A percentile compares a stretch with the other conserved stretches of the same genome.
These are phyloP conservation scores for Macroventuria anomochaeta DNA, from an alignment of 2,329 filamentous ascomycete species.

Conservation along the genomic window DNA sequence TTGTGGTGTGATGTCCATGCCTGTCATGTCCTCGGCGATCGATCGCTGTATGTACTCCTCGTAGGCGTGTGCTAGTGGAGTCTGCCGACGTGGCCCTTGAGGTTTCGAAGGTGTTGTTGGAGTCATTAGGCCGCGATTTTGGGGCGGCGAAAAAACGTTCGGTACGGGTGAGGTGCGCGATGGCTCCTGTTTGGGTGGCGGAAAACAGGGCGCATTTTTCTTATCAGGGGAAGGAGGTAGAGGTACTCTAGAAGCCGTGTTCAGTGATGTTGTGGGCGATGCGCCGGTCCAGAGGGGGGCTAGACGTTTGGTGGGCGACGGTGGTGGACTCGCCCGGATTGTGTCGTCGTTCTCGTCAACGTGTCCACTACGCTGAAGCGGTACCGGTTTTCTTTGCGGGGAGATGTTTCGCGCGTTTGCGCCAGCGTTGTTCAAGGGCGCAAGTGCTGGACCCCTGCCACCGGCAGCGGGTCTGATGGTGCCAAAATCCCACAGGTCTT, in stretches of 20 bases:
- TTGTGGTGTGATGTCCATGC: slow-evolving; percentile 48
- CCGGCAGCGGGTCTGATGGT: slow-evolving; percentile 78
- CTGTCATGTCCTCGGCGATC: slow-evolving; percentile 51
- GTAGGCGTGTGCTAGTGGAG: slow-evolving; percentile 45
- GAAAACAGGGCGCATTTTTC: slow-evolving; percentile 40
- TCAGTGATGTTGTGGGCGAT: slow-evolving; percentile 50
- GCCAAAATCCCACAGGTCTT: slow-evolving; percentile 98
- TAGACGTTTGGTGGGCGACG: slow-evolving; percentile 53
- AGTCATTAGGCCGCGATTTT: slow-evolving; percentile 36
- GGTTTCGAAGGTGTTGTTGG: slow-evolving; percentile 44
- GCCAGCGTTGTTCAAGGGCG: slow-evolving; percentile 79
- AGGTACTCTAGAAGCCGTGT: slow-evolving; percentile 53
- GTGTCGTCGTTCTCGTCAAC: slow-evolving; percentile 50
- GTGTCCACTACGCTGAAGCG: slow-evolving; percentile 28
- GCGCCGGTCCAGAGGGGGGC: slow-evolving; percentile 37
- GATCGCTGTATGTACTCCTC: slow-evolving; percentile 58
- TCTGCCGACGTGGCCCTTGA: slow-evolving; percentile 41
- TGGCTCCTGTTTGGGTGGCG: slow-evolving; percentile 35
- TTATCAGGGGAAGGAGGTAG: slow-evolving; percentile 56
- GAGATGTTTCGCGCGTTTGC: slow-evolving; percentile 70
- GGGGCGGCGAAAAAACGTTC: slow-evolving; percentile 41
- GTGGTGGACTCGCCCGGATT: slow-evolving; percentile 45
- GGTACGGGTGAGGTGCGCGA: slow-evolving; percentile 42
- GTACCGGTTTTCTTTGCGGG: slow-evolving; percentile 44
- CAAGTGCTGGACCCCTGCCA: slow-evolving; percentile 62